Conservation (phyloP, 1,284 basidiomycete genomes). For the Trichosporon sp. region DNA sequence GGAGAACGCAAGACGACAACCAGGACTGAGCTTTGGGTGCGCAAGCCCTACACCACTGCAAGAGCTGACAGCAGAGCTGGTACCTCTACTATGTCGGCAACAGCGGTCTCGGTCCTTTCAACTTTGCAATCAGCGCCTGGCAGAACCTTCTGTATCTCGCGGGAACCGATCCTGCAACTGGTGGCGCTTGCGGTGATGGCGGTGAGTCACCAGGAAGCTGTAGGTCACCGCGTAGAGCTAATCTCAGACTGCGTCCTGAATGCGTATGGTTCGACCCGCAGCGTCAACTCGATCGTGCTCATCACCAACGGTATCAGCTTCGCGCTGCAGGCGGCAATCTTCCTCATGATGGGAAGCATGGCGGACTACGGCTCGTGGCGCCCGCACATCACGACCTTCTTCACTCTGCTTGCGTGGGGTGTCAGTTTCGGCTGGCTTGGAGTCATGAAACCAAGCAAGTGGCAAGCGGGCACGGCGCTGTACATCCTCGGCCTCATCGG, state of each 20-base stretch:
- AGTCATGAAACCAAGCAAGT: conserved; percentile 47
- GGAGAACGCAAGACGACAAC: conserved; percentile 38
- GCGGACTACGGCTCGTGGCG: conserved; percentile 29
- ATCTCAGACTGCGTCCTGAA: conserved; percentile 28
- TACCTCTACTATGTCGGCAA: conserved; percentile 44
- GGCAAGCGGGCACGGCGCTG: conserved; percentile 21
- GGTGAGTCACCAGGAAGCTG: conserved; percentile 12
- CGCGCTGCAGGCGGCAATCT: conserved; percentile 21
- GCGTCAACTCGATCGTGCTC: conserved; percentile 23
- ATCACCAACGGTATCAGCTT: conserved; percentile 25
- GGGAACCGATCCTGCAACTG: conserved; percentile 39
- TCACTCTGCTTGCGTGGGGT: conserved; percentile 71
- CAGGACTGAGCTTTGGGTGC: conserved; percentile 38
- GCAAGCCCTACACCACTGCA: neutral
- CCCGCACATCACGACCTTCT: conserved; percentile 53
- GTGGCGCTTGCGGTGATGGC: conserved; percentile 26
- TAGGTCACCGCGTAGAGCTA: neutral
- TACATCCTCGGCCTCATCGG: conserved; percentile 54
- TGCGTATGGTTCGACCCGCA: conserved; percentile 23
- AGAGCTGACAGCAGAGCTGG: conserved; percentile 26
- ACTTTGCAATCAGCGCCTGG: conserved; percentile 44
- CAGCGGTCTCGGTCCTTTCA: conserved; percentile 43
- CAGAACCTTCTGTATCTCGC: conserved; percentile 41
- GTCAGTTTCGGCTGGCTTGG: conserved; percentile 52
- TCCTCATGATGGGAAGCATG: conserved; percentile 20